These are phyloP conservation scores for Jamesozyma jinghongensis DNA, from an alignment of 805 yeast species.

Conservation along the genomic window DNA sequence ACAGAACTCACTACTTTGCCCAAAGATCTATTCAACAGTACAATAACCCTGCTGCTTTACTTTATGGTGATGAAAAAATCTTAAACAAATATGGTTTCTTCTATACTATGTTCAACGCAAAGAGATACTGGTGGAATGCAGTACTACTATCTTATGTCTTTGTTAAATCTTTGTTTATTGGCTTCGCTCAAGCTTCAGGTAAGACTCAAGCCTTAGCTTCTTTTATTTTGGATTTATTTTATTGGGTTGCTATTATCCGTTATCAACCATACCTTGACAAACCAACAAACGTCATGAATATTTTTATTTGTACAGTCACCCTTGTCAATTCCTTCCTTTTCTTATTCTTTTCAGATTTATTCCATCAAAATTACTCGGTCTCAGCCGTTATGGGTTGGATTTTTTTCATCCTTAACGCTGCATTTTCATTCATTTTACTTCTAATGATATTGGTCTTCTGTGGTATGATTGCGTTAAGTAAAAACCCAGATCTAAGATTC, in stretches of 20 bases:
- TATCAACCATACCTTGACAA: conserved; percentile 72
- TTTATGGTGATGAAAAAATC: conserved; percentile 68
- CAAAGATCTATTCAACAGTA: conserved; percentile 46
- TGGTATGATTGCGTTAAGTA: conserved; percentile 53
- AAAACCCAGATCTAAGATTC: conserved; percentile 82
- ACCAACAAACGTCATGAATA: conserved; percentile 70
- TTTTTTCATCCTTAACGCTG: conserved; percentile 82
- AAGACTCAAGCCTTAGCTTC: conserved; percentile 70
- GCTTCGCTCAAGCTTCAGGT: conserved; percentile 72
- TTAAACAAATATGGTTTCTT: conserved; percentile 79
- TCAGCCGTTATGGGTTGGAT: conserved; percentile 86
- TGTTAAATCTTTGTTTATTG: conserved; percentile 63
- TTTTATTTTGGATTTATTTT: conserved; percentile 66
- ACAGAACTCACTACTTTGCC: conserved; percentile 57
- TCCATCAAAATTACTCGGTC: conserved; percentile 71
- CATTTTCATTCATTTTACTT: conserved; percentile 68
- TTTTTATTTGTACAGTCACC: conserved; percentile 60
- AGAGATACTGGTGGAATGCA: conserved; percentile 73
- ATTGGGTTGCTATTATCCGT: conserved; percentile 53
- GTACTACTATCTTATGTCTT: conserved; percentile 53
- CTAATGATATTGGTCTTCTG: conserved; percentile 60
- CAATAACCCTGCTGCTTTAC: conserved; percentile 77
- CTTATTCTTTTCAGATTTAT: conserved; percentile 75
- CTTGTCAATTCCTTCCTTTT: conserved; percentile 77
- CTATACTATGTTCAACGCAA: conserved; percentile 81